Percentiles rank a stretch among this genome's conserved stretches.
Evolutionary conservation across 2,329 filamentous ascomycete genomes (phyloP).

Genomic region (Alternaria angustiovoidea): DNA sequence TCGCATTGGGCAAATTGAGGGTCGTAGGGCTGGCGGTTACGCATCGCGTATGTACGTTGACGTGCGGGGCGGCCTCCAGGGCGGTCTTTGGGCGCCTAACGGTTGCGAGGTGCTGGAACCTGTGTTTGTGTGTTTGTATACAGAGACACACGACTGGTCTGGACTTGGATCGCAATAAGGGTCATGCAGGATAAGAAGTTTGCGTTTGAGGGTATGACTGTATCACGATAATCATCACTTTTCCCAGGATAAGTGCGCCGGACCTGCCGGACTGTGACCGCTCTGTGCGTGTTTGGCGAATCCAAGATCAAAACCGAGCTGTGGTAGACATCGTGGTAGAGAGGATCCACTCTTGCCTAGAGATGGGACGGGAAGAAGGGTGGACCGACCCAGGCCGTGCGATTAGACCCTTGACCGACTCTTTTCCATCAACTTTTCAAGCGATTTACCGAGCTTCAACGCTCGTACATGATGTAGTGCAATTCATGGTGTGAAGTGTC

Average conservation of each 20-base stretch:
- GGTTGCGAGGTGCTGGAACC: constrained; percentile 16
- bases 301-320: constrained; percentile 5
- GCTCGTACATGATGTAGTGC: constrained; percentile 6
- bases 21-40: constrained; percentile 43
- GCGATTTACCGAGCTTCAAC: constrained; percentile 13
- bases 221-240: neutral
- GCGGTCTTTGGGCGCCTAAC: constrained; percentile 42
- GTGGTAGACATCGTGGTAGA: constrained; percentile 1
- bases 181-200: constrained; percentile 6
- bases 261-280: constrained; percentile 14
- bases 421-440: constrained; percentile 3
- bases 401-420: constrained; percentile 5
- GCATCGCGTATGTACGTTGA: constrained; percentile 23
- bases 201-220: constrained; percentile 8
- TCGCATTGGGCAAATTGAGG: constrained; percentile 13
- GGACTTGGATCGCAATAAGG: constrained; percentile 5
- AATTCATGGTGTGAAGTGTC: constrained; percentile 8
- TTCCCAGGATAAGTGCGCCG: neutral
- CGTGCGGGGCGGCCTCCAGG: constrained; percentile 25
- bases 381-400: constrained; percentile 1
- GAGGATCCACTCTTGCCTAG: constrained; percentile 1
- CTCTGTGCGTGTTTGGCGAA: constrained; percentile 13
- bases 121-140: constrained; percentile 30
- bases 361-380: constrained; percentile 6
- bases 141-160: constrained; percentile 16